Conservation (phyloP, 805 yeast genomes). For the Ascoidea tarda region DNA sequence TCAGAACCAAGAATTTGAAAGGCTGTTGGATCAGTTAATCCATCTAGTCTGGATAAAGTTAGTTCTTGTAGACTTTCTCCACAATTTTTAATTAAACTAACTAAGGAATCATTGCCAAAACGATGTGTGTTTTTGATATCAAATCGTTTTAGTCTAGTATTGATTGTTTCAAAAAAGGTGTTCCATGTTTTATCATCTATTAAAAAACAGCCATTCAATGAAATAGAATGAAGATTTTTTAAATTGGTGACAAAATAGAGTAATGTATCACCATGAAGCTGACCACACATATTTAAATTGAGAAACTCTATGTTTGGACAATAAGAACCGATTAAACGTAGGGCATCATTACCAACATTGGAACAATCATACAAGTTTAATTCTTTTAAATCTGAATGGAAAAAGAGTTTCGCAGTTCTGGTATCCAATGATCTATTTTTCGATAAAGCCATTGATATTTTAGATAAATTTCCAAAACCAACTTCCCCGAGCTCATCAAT, state of each 20-base stretch:
- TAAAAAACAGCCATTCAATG: slow-evolving; percentile 84
- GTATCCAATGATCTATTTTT: slow-evolving; percentile 71
- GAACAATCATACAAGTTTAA: slow-evolving; percentile 92
- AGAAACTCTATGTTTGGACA: slow-evolving; percentile 62
- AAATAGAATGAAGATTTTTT: slow-evolving; percentile 33
- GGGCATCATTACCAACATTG: slow-evolving; percentile 48
- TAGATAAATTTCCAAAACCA: slow-evolving; percentile 56
- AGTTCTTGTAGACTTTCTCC: slow-evolving; percentile 41
- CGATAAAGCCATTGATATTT: slow-evolving; percentile 63
- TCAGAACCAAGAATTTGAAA: slow-evolving; percentile 56
- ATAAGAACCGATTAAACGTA: slow-evolving; percentile 55
- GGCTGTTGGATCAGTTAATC: slow-evolving; percentile 39
- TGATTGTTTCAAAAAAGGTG: slow-evolving; percentile 47
- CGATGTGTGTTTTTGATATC: slow-evolving; percentile 75
- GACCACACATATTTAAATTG: slow-evolving; percentile 86
- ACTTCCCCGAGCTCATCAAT: slow-evolving; percentile 82
- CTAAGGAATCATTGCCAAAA: slow-evolving; percentile 52
- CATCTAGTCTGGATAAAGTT: slow-evolving; percentile 58
- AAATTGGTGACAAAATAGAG: slow-evolving; percentile 48
- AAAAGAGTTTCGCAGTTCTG: slow-evolving; percentile 57
- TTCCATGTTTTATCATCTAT: slow-evolving; percentile 71
- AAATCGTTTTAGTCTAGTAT: slow-evolving; percentile 39
- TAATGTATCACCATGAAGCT: slow-evolving; percentile 65
- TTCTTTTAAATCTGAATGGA: slow-evolving; percentile 39
- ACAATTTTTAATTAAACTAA: slow-evolving; percentile 46